Base-by-base conservation (phyloP, 345 rosid genomes). In the Citrus maxima region DNA sequence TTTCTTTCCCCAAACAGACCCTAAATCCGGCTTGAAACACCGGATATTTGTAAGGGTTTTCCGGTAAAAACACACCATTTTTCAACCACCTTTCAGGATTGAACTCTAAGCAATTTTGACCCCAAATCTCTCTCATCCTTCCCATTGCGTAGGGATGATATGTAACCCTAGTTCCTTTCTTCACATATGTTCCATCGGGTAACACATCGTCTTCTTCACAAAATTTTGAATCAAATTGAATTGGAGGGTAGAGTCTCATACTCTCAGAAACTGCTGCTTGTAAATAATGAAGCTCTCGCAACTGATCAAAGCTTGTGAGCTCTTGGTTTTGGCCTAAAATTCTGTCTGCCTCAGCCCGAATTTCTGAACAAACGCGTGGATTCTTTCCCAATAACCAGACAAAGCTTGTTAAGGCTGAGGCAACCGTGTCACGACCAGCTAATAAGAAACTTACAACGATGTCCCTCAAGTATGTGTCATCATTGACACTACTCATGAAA, bases 141-240 rank as follows among this genome's bases (percentile, higher is more conserved):
- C 91, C 98, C 96, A 93, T 92, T 1, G 96, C 97, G 37, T 92
- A 93, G 1, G 95, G 87, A 69, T 92, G 96, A 75, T 93, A 93
- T 2, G 94, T 92, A 19, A 92, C 98, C 64, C 91, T 84, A 2
- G 93, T 90, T 42, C 98, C 97, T 35, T 73, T 83, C 63, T 71
- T 87, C 32, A 93, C 90, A 24, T 73, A 75, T 5, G 88, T 90
- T 22, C 91, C 91, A 32, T 88, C 94, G 0, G 94, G 92, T 25
- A 88, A 66, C 7, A 70, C 30, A 51, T 87, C 92, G 55, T 90
- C 84, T 6, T 77, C 66, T 70, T 24, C 35, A 65, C 88, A 85
- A 14, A 87, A 90, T 77, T 88, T 90, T 0, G 92, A 90, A 72
- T 90, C 90, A 62, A 88, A 88, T 64, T 88, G 94, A 8, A 90